These are phyloP conservation scores for Coelastrella sp. DNA, from an alignment of 139 green algal species.

Conservation along the genomic window DNA sequence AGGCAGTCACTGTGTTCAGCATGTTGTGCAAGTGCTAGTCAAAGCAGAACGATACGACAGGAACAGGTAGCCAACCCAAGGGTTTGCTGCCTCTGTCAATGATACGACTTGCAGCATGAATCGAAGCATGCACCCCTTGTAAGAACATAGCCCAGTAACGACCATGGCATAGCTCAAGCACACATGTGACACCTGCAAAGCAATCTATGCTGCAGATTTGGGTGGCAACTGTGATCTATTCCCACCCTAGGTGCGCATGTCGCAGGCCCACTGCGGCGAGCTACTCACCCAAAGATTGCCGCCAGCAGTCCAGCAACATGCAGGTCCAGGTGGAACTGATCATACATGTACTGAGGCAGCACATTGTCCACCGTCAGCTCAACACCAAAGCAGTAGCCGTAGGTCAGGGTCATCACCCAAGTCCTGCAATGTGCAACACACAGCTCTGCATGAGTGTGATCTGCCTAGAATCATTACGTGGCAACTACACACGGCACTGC, in stretches of 20 bases:
- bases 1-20: background rate
- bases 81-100: no score
- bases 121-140: no score
- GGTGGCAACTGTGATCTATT: background rate
- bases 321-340: slow-evolving; percentile 83
- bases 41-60: no score
- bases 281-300: slow-evolving; percentile 73
- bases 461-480: no score
- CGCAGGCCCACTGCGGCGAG: background rate
- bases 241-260: background rate
- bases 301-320: slow-evolving; percentile 69
- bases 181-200: no score
- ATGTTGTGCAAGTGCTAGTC: background rate
- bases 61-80: no score
- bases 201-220: no score
- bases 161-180: no score
- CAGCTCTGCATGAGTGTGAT: background rate
- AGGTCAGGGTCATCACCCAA: slow-evolving; percentile 81
- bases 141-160: no score
- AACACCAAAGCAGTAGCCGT: slow-evolving; percentile 90
- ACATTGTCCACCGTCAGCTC: slow-evolving; percentile 94
- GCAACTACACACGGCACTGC: no score
- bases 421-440: slow-evolving; percentile 43
- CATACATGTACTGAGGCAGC: slow-evolving; percentile 79
- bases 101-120: no score